Conservation (phyloP, 2,329 filamentous ascomycete genomes). For the Fragosphaeria purpurea region DNA sequence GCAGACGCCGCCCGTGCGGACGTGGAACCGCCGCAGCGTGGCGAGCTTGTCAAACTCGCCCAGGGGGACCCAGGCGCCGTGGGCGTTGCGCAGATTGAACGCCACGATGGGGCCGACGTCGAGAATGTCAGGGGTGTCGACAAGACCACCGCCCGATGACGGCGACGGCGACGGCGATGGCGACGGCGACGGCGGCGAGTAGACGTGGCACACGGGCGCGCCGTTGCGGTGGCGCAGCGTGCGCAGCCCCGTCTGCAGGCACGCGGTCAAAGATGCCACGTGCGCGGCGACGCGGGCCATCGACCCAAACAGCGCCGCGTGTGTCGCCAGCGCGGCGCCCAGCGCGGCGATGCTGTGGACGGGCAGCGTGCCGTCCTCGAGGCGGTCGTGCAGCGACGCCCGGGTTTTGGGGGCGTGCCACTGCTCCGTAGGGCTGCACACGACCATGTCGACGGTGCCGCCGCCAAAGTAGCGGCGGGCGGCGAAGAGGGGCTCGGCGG, state of each 20-base stretch:
- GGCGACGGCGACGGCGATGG: background rate
- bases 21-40: conserved; percentile 65
- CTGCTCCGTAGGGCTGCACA: conserved; percentile 58
- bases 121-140: conserved; percentile 8
- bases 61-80: conserved; percentile 67
- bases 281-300: conserved; percentile 64
- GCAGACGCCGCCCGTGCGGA: conserved; percentile 82
- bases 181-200: conserved; percentile 29
- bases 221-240: conserved; percentile 61
- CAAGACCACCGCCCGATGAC: background rate
- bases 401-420: conserved; percentile 68
- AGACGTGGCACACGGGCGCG: conserved; percentile 54
- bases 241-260: conserved; percentile 48
- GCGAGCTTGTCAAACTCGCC: conserved; percentile 83
- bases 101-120: conserved; percentile 66
- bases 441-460: conserved; percentile 85
- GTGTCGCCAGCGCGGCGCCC: conserved; percentile 60
- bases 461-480: conserved; percentile 79
- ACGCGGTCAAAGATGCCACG: conserved; percentile 52
- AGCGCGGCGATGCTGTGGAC: conserved; percentile 85
- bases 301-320: conserved; percentile 58
- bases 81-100: conserved; percentile 66
- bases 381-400: conserved; percentile 60
- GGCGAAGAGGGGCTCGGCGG: conserved; percentile 52
- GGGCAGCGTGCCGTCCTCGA: conserved; percentile 87